Conservation (phyloP, 2,329 filamentous ascomycete species). For the Zopfia rhizophila region DNA sequence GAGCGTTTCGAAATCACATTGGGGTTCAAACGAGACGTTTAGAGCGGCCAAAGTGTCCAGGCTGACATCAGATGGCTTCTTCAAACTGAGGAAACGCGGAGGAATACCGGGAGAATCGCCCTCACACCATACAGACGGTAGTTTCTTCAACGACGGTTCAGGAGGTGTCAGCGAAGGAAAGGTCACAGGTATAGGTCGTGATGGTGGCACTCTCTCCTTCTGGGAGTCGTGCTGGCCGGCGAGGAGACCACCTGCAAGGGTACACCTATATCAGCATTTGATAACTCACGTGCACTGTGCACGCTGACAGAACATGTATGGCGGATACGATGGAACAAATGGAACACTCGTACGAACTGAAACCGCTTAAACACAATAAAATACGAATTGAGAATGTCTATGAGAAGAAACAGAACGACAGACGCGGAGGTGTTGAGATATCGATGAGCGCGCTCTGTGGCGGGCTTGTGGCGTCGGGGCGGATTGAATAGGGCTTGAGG, state of each 20-base stretch:
- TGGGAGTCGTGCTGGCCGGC: conserved; percentile 52
- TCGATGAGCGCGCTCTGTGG: too few relatives aligned
- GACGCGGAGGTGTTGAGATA: too few relatives aligned
- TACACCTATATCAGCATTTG: conserved; percentile 40
- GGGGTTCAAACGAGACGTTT: conserved; percentile 53
- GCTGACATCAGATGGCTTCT: conserved; percentile 55
- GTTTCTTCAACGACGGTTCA: conserved; percentile 31
- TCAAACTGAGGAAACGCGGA: conserved; percentile 55
- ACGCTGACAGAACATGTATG: conserved; percentile 42
- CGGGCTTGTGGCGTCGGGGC: too few relatives aligned
- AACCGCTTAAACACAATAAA: too few relatives aligned
- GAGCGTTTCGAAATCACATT: conserved; percentile 53
- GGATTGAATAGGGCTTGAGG: too few relatives aligned
- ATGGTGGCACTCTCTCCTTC: conserved; percentile 59
- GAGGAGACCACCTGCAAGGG: conserved; percentile 45
- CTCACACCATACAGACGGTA: conserved; percentile 46
- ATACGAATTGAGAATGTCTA: too few relatives aligned
- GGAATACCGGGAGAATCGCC: conserved; percentile 53
- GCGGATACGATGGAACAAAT: conserved; percentile 20
- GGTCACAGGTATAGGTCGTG: conserved; percentile 61
- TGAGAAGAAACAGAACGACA: too few relatives aligned
- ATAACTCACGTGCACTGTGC: conserved; percentile 35
- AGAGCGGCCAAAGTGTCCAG: conserved; percentile 52
- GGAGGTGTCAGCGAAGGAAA: conserved; percentile 61
- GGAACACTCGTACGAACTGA: conserved; percentile 31